phyloP scores from a whole-genome alignment of 2,329 filamentous ascomycete genomes.

The Sarocladium kiliense region DNA sequence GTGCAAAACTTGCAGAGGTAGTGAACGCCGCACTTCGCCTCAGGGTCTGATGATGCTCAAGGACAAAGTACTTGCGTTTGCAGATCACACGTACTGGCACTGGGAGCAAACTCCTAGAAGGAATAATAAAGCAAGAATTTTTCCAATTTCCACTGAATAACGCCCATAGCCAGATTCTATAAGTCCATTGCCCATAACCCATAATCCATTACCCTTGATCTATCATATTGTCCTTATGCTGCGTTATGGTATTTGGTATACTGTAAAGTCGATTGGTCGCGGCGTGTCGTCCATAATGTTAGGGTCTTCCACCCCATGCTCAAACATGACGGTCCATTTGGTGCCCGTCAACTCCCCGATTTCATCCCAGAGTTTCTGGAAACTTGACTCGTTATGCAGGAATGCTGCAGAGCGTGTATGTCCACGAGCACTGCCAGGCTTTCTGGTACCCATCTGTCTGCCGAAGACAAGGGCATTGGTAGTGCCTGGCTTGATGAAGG shows the following conservation, averaged over 20 bases:
- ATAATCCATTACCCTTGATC: not conserved
- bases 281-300: not conserved
- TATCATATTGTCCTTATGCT: not conserved
- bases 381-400: conserved; percentile 43
- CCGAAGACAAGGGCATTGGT: conserved; percentile 44
- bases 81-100: too few species aligned
- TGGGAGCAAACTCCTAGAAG: too few species aligned
- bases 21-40: too few species aligned
- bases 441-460: conserved; percentile 39
- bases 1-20: too few species aligned
- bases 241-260: conserved; percentile 27
- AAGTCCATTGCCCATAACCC: not conserved
- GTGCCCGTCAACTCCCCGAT: conserved; percentile 44
- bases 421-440: conserved; percentile 16
- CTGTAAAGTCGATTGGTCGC: conserved; percentile 25
- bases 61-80: too few species aligned
- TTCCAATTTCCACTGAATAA: too few species aligned
- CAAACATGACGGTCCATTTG: conserved; percentile 41
- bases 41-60: too few species aligned
- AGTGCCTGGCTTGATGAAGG: conserved; percentile 39
- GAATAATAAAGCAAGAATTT: too few species aligned
- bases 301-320: conserved; percentile 15
- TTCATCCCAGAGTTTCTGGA: conserved; percentile 49
- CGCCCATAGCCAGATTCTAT: not conserved
- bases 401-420: conserved; percentile 22